These are phyloP conservation scores for Ensete glaucum DNA, from an alignment of 176 grass and related monocot genomes.

Conservation along the genomic window DNA sequence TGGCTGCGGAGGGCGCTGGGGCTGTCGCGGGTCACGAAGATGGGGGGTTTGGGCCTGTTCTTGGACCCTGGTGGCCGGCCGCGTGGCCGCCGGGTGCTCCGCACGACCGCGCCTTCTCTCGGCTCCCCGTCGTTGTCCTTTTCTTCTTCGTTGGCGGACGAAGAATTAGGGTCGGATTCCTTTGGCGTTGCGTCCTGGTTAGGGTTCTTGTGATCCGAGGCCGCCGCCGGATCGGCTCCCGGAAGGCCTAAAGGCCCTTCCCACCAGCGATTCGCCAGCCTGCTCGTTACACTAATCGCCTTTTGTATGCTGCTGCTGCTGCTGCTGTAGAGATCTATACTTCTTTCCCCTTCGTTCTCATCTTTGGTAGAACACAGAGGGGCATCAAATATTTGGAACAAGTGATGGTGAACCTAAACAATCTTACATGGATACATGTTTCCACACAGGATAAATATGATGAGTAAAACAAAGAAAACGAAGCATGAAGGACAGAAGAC, in stretches of 20 bases:
- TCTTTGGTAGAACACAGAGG: background rate
- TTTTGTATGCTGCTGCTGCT: background rate
- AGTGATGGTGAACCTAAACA: background rate
- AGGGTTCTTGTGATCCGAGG: conserved; percentile 14
- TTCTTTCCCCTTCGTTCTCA: background rate
- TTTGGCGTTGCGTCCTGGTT: conserved; percentile 22
- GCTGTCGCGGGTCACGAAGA: conserved; percentile 78
- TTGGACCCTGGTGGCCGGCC: conserved; percentile 70
- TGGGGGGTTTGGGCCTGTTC: conserved; percentile 82
- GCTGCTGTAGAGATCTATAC: background rate
- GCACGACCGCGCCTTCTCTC: conserved; percentile 52
- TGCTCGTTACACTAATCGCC: background rate
- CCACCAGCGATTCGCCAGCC: conserved; percentile 80
- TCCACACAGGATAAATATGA: too few relatives aligned
- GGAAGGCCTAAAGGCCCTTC: conserved; percentile 35
- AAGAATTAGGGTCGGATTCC: background rate
- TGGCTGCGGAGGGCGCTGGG: conserved; percentile 77
- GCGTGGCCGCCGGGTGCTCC: conserved; percentile 49
- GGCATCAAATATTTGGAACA: background rate
- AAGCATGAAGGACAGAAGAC: background rate
- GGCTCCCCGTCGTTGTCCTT: conserved; percentile 37
- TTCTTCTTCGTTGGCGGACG: background rate
- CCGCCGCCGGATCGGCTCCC: conserved; percentile 11
- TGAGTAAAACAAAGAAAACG: too few relatives aligned
- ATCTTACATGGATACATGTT: background rate